These are phyloP conservation scores for Auricularia sp. DNA, from an alignment of 768 basidiomycete genomes.

Conservation along the genomic window DNA sequence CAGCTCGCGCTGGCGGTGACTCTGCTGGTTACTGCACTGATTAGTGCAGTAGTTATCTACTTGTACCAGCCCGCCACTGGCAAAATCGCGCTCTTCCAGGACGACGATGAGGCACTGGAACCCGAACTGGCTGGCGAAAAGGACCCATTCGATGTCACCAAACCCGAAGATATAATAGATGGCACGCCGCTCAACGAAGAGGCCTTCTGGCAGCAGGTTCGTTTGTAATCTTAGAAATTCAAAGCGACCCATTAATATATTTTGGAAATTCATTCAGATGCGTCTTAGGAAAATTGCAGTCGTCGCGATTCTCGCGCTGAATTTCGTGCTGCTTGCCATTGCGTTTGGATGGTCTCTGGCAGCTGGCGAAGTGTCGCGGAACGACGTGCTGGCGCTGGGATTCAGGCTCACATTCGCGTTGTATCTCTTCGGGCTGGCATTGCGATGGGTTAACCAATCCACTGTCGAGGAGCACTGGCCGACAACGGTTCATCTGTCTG, in stretches of 20 bases:
- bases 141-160: conserved; percentile 66
- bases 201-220: conserved; percentile 49
- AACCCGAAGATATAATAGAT: conserved; percentile 57
- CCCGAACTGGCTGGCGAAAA: conserved; percentile 15
- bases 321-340: conserved; percentile 42
- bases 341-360: conserved; percentile 45
- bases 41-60: conserved; percentile 36
- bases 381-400: conserved; percentile 27
- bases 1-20: conserved; percentile 45
- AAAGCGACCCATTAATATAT: background rate
- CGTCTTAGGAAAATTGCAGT: conserved; percentile 48
- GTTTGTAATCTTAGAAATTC: conserved; percentile 11
- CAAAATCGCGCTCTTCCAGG: conserved; percentile 36
- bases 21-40: conserved; percentile 33
- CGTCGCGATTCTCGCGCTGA: conserved; percentile 33
- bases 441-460: conserved; percentile 40
- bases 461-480: conserved; percentile 29
- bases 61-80: conserved; percentile 34
- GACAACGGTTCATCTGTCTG: conserved; percentile 52
- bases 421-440: conserved; percentile 47
- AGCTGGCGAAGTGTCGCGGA: conserved; percentile 16
- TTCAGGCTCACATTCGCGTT: conserved; percentile 47
- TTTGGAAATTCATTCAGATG: conserved; percentile 32
- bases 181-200: conserved; percentile 55
- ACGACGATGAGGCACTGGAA: conserved; percentile 15